Base-by-base conservation (phyloP, 2,329 filamentous ascomycete genomes). In the Penicillium sp. region DNA sequence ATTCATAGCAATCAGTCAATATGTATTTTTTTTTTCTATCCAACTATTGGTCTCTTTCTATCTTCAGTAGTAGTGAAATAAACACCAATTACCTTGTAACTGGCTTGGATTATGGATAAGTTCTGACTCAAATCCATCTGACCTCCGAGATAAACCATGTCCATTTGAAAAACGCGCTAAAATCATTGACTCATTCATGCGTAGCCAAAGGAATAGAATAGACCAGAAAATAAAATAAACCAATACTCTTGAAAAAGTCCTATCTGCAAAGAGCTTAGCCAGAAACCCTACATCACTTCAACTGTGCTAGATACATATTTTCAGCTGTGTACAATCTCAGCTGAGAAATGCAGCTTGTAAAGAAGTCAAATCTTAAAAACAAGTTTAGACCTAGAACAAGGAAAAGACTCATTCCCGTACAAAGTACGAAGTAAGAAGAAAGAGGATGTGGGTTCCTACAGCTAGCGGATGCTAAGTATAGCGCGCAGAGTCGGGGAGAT, bases 1-100 rank as follows among this genome's bases (percentile, higher is more conserved):
- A 60, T 61, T 54, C 44, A 56, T 59, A 63, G 57, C 57, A 42
- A 47, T 42, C 53, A 54, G 51, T 62, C 55, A 62, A 63, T 63
- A 57, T 55, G 17, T 48, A 51, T 42, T 38, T 36, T 41, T 36
- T 45, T 25, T 25, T 23, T 17, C 19, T 41, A 36, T 33, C 41
- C 42, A 39, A 53, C 17, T 12, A 41, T 49, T 33, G 13, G 4
- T 23, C 35, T 57, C 17, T 47, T 29, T 33, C n/a, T 41, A 39
- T 39, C 19, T 19, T 49, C n/a, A 13, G 50, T 21, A 27, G 39
- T 25, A 53, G 12, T 9, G 13, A 21, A 19, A 25, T 21, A n/a
- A 45, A 23, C 35, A 45, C 19, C 27, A 19, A 19, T 33, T 6
- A n/a, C 12, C 33, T 19, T 19, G 8, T 4, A 35, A 21, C 4